These are phyloP conservation scores for Serpula lacrymans DNA, from an alignment of 768 basidiomycete genomes.

Conservation along the genomic window DNA sequence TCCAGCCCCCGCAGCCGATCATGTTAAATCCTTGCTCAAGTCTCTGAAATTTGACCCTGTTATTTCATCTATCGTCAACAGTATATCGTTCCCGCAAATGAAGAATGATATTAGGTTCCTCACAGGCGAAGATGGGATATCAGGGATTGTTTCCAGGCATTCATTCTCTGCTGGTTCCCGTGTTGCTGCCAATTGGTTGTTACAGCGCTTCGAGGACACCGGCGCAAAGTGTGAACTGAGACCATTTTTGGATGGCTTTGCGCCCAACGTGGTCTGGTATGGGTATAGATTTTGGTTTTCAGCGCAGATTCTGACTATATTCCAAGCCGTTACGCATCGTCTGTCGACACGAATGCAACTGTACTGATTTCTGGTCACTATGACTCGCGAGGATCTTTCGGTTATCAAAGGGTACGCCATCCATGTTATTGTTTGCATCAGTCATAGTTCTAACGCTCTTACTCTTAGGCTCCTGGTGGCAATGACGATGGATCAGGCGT, in stretches of 20 bases:
- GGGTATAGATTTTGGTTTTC: conserved; percentile 10
- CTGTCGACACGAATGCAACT: conserved; percentile 54
- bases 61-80: conserved; percentile 64
- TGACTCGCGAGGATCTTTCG: conserved; percentile 89
- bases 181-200: conserved; percentile 73
- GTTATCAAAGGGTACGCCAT: conserved; percentile 48
- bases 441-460: not conserved
- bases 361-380: conserved; percentile 86
- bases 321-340: conserved; percentile 54
- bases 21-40: conserved; percentile 54
- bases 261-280: conserved; percentile 88
- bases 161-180: conserved; percentile 69
- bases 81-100: conserved; percentile 65
- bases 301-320: not conserved
- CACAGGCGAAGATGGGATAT: conserved; percentile 77
- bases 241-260: conserved; percentile 67
- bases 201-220: conserved; percentile 63
- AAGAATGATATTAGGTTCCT: conserved; percentile 73
- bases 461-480: conserved; percentile 41
- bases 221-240: conserved; percentile 73
- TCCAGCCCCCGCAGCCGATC: conserved; percentile 47
- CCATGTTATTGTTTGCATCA: not conserved
- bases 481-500: conserved; percentile 67
- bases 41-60: conserved; percentile 65
- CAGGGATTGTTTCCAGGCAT: conserved; percentile 75